Percentiles rank a stretch among this genome's conserved stretches.
These are phyloP conservation scores for Boletus eberwhitei DNA, from an alignment of 768 basidiomycete species.

Conservation along the genomic window DNA sequence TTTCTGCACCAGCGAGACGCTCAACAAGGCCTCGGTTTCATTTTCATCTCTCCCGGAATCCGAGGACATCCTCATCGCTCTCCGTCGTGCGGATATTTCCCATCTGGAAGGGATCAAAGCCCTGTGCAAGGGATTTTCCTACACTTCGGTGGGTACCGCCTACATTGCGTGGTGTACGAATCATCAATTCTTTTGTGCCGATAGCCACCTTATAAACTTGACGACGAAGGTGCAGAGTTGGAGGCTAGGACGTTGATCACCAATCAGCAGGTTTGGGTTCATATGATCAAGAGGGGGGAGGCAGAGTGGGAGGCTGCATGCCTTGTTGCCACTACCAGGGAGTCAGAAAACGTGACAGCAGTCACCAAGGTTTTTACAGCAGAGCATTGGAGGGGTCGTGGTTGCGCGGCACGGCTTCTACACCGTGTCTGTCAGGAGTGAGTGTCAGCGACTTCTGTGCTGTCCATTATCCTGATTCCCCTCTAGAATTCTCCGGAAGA, in stretches of 20 bases:
- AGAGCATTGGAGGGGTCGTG: slow-evolving; percentile 45
- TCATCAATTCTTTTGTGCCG: not conserved
- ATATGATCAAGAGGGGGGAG: slow-evolving; percentile 37
- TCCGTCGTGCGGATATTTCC: slow-evolving; percentile 33
- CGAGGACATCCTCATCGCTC: slow-evolving; percentile 20
- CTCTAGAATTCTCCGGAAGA: slow-evolving; percentile 34
- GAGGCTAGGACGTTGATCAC: slow-evolving; percentile 54
- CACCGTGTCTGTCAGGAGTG: slow-evolving; percentile 55
- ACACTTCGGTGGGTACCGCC: slow-evolving; percentile 47
- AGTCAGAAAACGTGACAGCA: slow-evolving; percentile 51
- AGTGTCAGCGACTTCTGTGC: slow-evolving; percentile 19
- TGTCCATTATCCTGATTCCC: slow-evolving; percentile 5
- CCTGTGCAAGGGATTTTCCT: slow-evolving; percentile 56
- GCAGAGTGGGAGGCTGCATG: slow-evolving; percentile 47
- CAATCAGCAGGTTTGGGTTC: slow-evolving; percentile 57
- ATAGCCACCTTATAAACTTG: slow-evolving; percentile 57
- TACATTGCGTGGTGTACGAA: not conserved
- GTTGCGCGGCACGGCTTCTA: slow-evolving; percentile 62
- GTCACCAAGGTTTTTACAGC: slow-evolving; percentile 74
- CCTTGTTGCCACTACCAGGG: slow-evolving; percentile 66
- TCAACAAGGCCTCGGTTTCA: slow-evolving; percentile 21
- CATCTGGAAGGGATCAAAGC: slow-evolving; percentile 38
- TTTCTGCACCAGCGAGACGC: slow-evolving; percentile 47
- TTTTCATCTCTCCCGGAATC: slow-evolving; percentile 1
- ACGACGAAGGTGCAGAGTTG: slow-evolving; percentile 35